Evolutionary conservation across 768 basidiomycete species (phyloP), one percentile per base, ranked within the genome.

Genomic region (Macrolepiota albuminosa): DNA sequence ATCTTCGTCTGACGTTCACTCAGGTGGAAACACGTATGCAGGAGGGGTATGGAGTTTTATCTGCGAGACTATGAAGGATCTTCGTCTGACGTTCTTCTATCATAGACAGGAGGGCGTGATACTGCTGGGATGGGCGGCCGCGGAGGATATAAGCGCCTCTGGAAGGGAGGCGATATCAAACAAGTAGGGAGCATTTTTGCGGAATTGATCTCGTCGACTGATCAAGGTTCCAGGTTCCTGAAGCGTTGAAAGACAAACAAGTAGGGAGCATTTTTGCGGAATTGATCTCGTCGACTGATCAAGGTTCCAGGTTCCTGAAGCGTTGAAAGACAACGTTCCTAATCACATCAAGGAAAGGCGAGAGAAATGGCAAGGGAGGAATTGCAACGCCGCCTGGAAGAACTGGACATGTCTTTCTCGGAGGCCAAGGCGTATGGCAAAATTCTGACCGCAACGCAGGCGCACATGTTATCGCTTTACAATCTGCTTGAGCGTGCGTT

Each of bases 331-430:
- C 48, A 73, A 80, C 34, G 84, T 87, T 5, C 84, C 85, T 0
- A 83, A 87, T 47, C 75, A 84, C 37, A 76, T 87, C 62, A 81
- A 79, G 63, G 84, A 86, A 79, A 81, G 59, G 86, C 86, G 0
- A 78, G 85, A 47, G 81, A 85, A 67, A 86, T 88, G 84, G 86
- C 86, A 21, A 74, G 81, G 14, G 78, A 84, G 61, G 86, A 88
- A 63, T 74, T 88, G 2, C 75, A 84, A 54, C 76, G 83, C 2
- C 75, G 84, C 9, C 71, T 88, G 9, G 84, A 87, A 61, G 84
- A 87, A 66, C 76, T 88, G 0, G 79, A 87, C 62, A 84, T 88
- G 84, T 79, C 73, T 33, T 69, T 66, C 4, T 69, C 76, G 5
- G 84, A 86, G 62, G 86, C 86, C 1, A 79, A 76, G 54, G 80